Base-by-base conservation (phyloP, 179 eudicot species). In the Silene coronaria region DNA sequence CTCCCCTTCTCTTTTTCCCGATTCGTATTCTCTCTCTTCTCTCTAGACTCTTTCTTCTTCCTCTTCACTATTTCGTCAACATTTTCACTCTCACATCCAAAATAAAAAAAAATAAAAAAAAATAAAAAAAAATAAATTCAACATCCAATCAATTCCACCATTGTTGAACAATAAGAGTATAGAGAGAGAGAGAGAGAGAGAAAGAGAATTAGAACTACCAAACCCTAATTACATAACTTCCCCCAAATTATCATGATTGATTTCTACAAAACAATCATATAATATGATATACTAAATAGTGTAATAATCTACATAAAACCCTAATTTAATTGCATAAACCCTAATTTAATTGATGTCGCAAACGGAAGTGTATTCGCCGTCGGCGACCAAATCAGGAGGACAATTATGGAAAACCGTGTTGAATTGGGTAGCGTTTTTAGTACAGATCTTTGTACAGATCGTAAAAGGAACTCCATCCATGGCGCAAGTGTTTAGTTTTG, bases 391-490 rank as follows among this genome's bases (percentile, higher is more conserved):
- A 74, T 83, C 86, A 9, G 73, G 87, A 17, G 70, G 87, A 34
- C 92, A 92, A 57, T 80, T 87, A 65, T 91, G 91, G 97, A 85
- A 85, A 74, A 84, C 97, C 12, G 85, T 92, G 73, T 55, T 91
- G 70, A 91, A 93, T 80, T 93, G 98, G 94, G 36, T 93, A 28
- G 81, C 90, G 34, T 93, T 93, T 77, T 77, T 93, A 83, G 88
- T 91, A 51, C 97, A 93, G 90, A 91, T 93, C 88, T 92, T 93
- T 55, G 80, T 86, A 16, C 98, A 93, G 88, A 86, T 93, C 80
- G 72, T 91, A 9, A 77, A 86, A n/a, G 94, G 91, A 0, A 86
- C 97, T 23, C 96, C 96, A 14, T 87, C 92, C 23, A 19, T 86
- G 19, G 70, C 81, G 34, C 89, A 91, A 73, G 80, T 91, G 6